Conservation (phyloP, 2,329 filamentous ascomycete species). For the Epicoccum sorghinum region DNA sequence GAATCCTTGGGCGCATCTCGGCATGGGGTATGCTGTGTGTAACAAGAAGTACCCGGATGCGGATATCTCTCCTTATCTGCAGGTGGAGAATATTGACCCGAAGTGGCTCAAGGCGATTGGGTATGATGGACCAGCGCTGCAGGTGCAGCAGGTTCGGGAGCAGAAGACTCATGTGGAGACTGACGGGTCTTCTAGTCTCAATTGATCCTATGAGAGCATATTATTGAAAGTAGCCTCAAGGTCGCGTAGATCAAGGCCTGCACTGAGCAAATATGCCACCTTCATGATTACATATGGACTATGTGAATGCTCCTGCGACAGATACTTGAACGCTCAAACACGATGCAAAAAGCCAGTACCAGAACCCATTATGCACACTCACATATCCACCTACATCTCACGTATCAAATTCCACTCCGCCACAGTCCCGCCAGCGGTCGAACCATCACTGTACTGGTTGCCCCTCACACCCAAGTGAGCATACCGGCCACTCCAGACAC, state of each 20-base stretch:
- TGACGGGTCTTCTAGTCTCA: not conserved
- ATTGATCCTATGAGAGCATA: too few species aligned
- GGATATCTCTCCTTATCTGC: slow-evolving; percentile 49
- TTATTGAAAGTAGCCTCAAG: too few species aligned
- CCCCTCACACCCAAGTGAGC: slow-evolving; percentile 57
- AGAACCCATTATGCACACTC: too few species aligned
- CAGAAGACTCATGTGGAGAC: slow-evolving; percentile 12
- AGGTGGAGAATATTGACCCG: slow-evolving; percentile 51
- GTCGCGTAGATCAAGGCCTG: too few species aligned
- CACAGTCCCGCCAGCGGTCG: slow-evolving; percentile 56
- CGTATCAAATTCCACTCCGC: slow-evolving; percentile 57
- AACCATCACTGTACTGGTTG: slow-evolving; percentile 48
- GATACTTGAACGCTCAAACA: too few species aligned
- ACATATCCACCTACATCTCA: slow-evolving; percentile 1
- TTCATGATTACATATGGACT: too few species aligned
- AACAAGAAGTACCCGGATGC: slow-evolving; percentile 29
- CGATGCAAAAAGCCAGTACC: too few species aligned
- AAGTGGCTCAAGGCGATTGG: slow-evolving; percentile 48
- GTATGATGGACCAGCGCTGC: slow-evolving; percentile 19
- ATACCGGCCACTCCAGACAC: slow-evolving; percentile 53
- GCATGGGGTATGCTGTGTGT: slow-evolving; percentile 48
- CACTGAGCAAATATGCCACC: too few species aligned
- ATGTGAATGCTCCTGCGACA: too few species aligned
- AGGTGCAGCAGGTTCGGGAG: slow-evolving; percentile 21
- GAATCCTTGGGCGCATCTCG: slow-evolving; percentile 52